Evolutionary conservation across 352 stramenopile genomes (phyloP).

Genomic region (Poterioochromonas sp.): DNA sequence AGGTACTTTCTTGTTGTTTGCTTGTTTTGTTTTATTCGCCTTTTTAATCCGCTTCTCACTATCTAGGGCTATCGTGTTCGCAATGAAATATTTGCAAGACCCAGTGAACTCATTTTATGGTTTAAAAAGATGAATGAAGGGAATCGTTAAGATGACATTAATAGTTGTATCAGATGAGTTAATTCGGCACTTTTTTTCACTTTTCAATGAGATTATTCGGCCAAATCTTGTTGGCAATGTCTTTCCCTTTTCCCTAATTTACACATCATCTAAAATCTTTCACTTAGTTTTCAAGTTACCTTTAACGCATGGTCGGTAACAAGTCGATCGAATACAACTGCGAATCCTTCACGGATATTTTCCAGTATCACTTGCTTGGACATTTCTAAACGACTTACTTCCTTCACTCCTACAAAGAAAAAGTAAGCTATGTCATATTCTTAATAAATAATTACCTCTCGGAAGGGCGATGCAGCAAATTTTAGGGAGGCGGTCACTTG

Average conservation of each 20-base stretch:
- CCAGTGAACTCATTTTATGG: constrained; percentile 20
- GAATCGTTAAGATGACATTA: background rate
- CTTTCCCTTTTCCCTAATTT: constrained; percentile 14
- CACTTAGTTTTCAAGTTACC: constrained; percentile 16
- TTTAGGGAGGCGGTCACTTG: constrained; percentile 41
- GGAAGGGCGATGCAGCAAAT: constrained; percentile 47
- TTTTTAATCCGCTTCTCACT: background rate
- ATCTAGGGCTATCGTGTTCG: background rate
- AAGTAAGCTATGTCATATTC: background rate
- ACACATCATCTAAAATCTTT: background rate
- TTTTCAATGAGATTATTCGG: background rate
- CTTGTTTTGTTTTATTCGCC: background rate
- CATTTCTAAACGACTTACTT: constrained; percentile 54
- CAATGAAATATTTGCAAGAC: background rate
- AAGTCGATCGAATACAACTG: constrained; percentile 56
- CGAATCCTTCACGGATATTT: constrained; percentile 56
- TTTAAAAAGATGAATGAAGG: constrained; percentile 12
- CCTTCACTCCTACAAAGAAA: constrained; percentile 43
- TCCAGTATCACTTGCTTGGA: constrained; percentile 54
- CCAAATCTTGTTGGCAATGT: constrained; percentile 28
- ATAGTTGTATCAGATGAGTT: too few relatives aligned
- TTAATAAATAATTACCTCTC: background rate
- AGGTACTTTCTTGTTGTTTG: background rate
- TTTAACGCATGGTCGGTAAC: constrained; percentile 37
- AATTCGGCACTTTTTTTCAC: too few relatives aligned